Evolutionary conservation across 2,329 filamentous ascomycete genomes (phyloP).

Genomic region (Truncatella angustata): DNA sequence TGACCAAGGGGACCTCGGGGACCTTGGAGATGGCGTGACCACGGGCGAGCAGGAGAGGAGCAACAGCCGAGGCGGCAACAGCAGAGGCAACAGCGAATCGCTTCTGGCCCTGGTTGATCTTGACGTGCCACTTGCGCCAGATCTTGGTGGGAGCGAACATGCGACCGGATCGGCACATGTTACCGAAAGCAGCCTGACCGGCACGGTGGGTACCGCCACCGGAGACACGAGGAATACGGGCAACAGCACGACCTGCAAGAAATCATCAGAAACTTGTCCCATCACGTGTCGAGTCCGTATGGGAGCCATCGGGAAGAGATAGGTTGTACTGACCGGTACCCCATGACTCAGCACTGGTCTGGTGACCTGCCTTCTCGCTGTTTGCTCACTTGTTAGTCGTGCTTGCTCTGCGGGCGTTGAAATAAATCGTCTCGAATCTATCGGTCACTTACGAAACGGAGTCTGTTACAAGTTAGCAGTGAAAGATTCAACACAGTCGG

Average conservation of each 20-base stretch:
- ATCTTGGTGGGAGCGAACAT: constrained; percentile 99
- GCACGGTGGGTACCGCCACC: constrained; percentile 99
- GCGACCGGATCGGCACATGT: constrained; percentile 99
- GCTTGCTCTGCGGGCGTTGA: no score
- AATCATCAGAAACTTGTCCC: neutral
- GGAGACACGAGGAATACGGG: constrained; percentile 99
- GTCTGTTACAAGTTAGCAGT: no score
- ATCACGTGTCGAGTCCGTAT: no score
- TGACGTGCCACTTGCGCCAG: constrained; percentile 99
- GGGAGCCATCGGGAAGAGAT: constrained; percentile 13
- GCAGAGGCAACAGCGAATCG: constrained; percentile 98
- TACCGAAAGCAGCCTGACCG: constrained; percentile 99
- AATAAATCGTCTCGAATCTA: no score
- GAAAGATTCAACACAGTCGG: no score
- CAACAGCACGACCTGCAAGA: constrained; percentile 85
- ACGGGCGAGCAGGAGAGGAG: constrained; percentile 92
- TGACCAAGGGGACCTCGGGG: constrained; percentile 93
- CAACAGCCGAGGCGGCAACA: constrained; percentile 91
- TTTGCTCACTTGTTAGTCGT: no score
- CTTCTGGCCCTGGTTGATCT: constrained; percentile 99
- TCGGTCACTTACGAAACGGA: no score
- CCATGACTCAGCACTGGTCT: constrained; percentile 99
- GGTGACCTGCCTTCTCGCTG: constrained; percentile 99
- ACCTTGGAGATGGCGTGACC: constrained; percentile 92
- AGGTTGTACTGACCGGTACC: constrained; percentile 95